phyloP scores from a whole-genome alignment of 352 stramenopile genomes.

The Globisporangium viniferum region DNA sequence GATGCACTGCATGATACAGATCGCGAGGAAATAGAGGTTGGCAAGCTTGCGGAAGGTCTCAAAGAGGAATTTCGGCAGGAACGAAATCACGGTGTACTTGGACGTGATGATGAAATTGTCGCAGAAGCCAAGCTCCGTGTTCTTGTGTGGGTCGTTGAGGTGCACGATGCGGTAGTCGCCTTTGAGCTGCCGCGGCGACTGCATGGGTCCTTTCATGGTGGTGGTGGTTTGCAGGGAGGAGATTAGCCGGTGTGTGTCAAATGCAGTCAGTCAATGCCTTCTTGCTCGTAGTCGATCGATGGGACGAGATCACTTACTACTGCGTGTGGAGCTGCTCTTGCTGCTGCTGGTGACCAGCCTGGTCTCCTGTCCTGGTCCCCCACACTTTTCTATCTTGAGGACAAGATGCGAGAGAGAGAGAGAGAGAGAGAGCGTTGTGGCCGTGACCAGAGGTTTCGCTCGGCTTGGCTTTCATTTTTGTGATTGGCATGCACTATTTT shows the following conservation, averaged over 20 bases:
- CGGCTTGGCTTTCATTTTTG: background rate
- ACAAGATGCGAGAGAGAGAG: background rate
- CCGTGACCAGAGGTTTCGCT: background rate
- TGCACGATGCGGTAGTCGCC: constrained; percentile 59
- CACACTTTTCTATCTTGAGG: background rate
- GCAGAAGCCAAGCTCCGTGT: constrained; percentile 60
- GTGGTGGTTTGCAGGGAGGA: too few relatives aligned
- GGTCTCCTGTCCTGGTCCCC: background rate
- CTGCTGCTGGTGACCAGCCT: background rate
- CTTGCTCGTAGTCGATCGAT: background rate
- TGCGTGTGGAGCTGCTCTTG: background rate
- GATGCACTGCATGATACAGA: constrained; percentile 87
- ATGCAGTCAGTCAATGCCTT: background rate
- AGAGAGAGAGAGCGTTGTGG: background rate
- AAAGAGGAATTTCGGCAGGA: constrained; percentile 90
- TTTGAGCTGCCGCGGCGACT: constrained; percentile 1
- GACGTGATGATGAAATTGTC: constrained; percentile 90
- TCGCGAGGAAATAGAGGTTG: constrained; percentile 93
- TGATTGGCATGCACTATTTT: background rate
- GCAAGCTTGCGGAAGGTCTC: constrained; percentile 90
- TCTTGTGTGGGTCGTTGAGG: constrained; percentile 52
- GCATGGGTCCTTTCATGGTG: constrained; percentile 2
- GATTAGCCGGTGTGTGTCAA: background rate
- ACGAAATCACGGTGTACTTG: constrained; percentile 89
- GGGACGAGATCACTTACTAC: background rate